phyloP scores from a whole-genome alignment of 441 rosid species.

The Mallotus japonicus region DNA sequence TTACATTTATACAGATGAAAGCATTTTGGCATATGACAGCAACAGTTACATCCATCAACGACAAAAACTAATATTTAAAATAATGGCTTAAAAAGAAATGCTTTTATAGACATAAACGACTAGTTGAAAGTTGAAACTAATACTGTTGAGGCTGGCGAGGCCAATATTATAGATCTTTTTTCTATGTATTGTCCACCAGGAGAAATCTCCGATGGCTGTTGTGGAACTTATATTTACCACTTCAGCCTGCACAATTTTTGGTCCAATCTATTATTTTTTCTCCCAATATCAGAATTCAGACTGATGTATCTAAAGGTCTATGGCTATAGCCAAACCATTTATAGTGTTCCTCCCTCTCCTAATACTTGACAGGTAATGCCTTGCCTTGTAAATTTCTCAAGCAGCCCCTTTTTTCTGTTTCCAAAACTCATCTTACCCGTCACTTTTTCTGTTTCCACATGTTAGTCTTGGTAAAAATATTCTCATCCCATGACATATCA shows the following conservation, averaged over 20 bases:
- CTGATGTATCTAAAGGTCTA: neutral
- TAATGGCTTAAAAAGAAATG: too few species aligned
- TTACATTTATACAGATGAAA: neutral
- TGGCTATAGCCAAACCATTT: neutral
- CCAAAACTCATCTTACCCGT: too few species aligned
- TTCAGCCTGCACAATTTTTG: too few species aligned
- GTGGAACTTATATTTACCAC: too few species aligned
- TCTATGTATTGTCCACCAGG: neutral
- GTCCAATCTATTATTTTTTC: too few species aligned
- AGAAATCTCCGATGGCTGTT: neutral
- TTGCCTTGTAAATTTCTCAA: neutral
- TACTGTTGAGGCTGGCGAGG: neutral
- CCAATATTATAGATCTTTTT: neutral
- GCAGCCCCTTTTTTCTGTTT: too few species aligned
- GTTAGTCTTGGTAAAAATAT: neutral
- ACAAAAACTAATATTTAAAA: neutral
- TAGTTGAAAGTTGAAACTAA: too few species aligned
- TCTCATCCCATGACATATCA: neutral
- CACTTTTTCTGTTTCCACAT: neutral
- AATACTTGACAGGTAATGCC: neutral
- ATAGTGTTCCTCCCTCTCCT: neutral
- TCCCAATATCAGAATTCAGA: neutral
- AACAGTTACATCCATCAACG: neutral
- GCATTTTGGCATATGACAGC: neutral
- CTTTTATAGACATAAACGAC: too few species aligned